Base-by-base conservation (phyloP, 306 rosid species). In the Corylus avellana region DNA sequence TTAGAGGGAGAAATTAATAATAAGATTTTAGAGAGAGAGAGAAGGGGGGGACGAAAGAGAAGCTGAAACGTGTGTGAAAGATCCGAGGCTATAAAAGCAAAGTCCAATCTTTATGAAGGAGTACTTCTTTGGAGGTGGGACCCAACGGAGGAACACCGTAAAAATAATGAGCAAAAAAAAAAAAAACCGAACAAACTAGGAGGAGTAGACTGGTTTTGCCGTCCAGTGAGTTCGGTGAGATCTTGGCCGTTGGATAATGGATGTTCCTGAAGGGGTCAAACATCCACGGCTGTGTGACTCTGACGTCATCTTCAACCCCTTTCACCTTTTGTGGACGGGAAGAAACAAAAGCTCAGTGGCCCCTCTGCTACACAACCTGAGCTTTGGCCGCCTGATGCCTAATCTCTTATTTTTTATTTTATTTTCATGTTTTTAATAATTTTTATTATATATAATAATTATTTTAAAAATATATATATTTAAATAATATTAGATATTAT, bases 241-340 rank as follows among this genome's bases (percentile, higher is more conserved):
- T 77, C 66, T 70, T 18, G 59, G 0, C 86, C 91, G 89, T 86
- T 82, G 57, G 86, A 88, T 88, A 10, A 2, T 70, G 42, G 6
- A 37, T 70, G 37, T 25, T 39, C 49, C 8, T 37, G 11, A 13
- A 37, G 4, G 25, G 55, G 76, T 29, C 80, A 39, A n/a, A 10
- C 59, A 87, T 88, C 70, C 71, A 86, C 83, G 93, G 90, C 16
- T 27, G 29, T 81, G 76, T 72, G 77, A 81, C n/a, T 72, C 27
- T 72, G 59, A 81, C 70, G 85, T 85, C 83, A 77, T 76, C 79
- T 68, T 86, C 84, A 73, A 66, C 29, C 74, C 64, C 70, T 67
- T 75, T 74, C 70, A 62, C 70, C 70, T 77, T 85, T 54, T 71
- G 84, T 75, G 74, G 87, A 86, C 75, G 58, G 78, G 27, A 75